A percentile compares a stretch with the other conserved stretches of the same genome.
Conservation (phyloP, 208 protist species). For the Trypanosoma vivax region DNA sequence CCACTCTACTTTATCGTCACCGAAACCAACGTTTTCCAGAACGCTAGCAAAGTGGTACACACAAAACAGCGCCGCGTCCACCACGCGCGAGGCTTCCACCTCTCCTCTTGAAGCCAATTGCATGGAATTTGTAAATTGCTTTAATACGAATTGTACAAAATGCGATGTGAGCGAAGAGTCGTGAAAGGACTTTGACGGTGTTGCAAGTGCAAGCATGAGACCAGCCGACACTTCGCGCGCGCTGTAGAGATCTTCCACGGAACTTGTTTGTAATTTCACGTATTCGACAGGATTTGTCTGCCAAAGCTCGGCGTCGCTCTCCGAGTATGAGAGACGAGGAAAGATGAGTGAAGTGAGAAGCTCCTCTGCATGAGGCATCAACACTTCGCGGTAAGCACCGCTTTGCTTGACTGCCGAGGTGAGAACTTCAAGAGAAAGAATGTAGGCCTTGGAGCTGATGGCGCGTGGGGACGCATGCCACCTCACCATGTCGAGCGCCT, state of each 20-base stretch:
- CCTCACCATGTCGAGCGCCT: conserved; percentile 53
- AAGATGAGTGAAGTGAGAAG: conserved; percentile 83
- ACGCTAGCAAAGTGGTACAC: conserved; percentile 69
- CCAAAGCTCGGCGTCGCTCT: conserved; percentile 82
- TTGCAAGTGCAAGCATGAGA: conserved; percentile 61
- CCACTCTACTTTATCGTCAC: conserved; percentile 75
- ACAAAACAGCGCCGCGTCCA: conserved; percentile 69
- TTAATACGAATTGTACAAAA: conserved; percentile 74
- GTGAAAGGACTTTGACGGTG: conserved; percentile 59
- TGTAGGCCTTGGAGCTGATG: conserved; percentile 83
- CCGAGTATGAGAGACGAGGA: conserved; percentile 79
- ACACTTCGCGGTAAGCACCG: conserved; percentile 31
- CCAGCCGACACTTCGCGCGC: conserved; percentile 62
- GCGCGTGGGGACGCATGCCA: conserved; percentile 54
- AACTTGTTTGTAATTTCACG: conserved; percentile 77
- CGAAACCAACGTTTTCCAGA: conserved; percentile 39
- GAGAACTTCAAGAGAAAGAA: conserved; percentile 69
- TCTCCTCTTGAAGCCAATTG: conserved; percentile 30
- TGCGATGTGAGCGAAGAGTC: conserved; percentile 36
- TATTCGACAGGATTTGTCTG: conserved; percentile 88
- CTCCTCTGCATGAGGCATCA: conserved; percentile 56
- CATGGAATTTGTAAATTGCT: conserved; percentile 51
- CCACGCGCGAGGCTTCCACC: conserved; percentile 47
- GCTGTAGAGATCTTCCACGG: conserved; percentile 74
- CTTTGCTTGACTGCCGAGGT: conserved; percentile 37